These are phyloP conservation scores for Alloascoidea africana DNA, from an alignment of 805 yeast species.

Conservation along the genomic window DNA sequence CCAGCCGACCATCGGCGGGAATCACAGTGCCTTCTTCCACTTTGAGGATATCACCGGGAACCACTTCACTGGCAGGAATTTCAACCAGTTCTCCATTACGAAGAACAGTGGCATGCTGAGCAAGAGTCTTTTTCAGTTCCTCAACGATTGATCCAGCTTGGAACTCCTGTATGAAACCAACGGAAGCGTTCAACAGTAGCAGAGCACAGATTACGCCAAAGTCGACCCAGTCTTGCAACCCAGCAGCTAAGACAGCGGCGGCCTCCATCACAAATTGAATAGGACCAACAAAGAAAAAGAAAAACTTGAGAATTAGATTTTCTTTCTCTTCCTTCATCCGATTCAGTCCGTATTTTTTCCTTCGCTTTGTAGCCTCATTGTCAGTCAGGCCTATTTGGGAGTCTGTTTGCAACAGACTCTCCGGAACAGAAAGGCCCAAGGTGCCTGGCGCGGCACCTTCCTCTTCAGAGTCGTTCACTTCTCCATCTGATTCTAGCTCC, in stretches of 20 bases:
- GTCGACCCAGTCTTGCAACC: slow-evolving; percentile 96
- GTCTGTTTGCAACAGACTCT: slow-evolving; percentile 69
- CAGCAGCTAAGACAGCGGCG: slow-evolving; percentile 89
- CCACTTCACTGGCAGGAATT: slow-evolving; percentile 71
- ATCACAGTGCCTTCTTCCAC: slow-evolving; percentile 87
- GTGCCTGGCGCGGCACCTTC: slow-evolving; percentile 37
- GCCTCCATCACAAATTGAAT: slow-evolving; percentile 94
- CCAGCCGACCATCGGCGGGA: slow-evolving; percentile 87
- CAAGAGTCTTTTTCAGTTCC: slow-evolving; percentile 88
- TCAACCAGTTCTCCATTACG: slow-evolving; percentile 71
- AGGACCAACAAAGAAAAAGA: slow-evolving; percentile 84
- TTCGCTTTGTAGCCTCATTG: slow-evolving; percentile 67
- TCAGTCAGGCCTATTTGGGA: slow-evolving; percentile 60
- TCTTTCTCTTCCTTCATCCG: slow-evolving; percentile 83
- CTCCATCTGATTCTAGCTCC: slow-evolving; percentile 57
- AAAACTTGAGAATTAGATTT: slow-evolving; percentile 63
- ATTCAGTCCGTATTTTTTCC: slow-evolving; percentile 81
- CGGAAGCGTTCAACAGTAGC: slow-evolving; percentile 73
- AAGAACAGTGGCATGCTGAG: slow-evolving; percentile 74
- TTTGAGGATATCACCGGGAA: slow-evolving; percentile 89
- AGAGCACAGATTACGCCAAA: slow-evolving; percentile 93
- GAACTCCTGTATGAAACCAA: slow-evolving; percentile 94
- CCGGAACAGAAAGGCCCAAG: slow-evolving; percentile 41
- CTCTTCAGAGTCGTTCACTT: slow-evolving; percentile 30
- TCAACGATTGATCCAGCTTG: slow-evolving; percentile 98